Evolutionary conservation across 176 grass and related monocot species (phyloP).

Genomic region (Aechmea fasciata): DNA sequence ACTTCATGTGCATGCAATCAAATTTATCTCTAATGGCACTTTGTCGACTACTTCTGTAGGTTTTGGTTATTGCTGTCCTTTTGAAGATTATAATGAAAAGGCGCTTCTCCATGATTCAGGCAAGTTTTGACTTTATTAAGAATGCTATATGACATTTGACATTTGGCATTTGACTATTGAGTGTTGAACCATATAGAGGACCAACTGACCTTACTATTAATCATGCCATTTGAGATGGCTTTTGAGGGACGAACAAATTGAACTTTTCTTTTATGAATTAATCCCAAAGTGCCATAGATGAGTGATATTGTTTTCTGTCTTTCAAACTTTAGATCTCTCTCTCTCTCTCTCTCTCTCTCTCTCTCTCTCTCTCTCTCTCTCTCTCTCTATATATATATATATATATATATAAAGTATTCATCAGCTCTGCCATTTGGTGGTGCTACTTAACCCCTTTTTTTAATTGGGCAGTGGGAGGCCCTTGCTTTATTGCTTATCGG

Average conservation of each 20-base stretch:
- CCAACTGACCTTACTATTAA: not conserved
- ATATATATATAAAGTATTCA: not conserved
- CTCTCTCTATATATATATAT: too few species aligned
- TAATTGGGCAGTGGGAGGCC: conserved; percentile 72
- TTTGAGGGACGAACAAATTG: too few species aligned
- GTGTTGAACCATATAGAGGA: conserved; percentile 1
- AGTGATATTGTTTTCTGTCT: not conserved
- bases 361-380: not conserved
- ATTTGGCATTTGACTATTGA: not conserved
- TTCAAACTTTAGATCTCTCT: not conserved
- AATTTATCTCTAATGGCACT: not conserved
- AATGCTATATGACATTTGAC: not conserved
- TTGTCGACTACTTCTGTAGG: conserved; percentile 39
- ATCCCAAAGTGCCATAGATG: not conserved
- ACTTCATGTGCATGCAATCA: not conserved
- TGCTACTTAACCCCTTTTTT: conserved; percentile 18
- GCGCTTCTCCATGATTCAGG: conserved; percentile 83
- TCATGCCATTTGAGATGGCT: too few species aligned
- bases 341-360: not conserved
- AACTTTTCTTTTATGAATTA: too few species aligned
- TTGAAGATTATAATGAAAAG: conserved; percentile 88
- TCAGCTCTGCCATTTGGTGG: not conserved
- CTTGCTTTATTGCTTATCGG: conserved; percentile 94
- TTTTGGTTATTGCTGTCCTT: conserved; percentile 90
- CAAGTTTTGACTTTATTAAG: conserved; percentile 23